Base-by-base conservation (phyloP, 805 yeast species). In the Wickerhamiella lipophila region DNA sequence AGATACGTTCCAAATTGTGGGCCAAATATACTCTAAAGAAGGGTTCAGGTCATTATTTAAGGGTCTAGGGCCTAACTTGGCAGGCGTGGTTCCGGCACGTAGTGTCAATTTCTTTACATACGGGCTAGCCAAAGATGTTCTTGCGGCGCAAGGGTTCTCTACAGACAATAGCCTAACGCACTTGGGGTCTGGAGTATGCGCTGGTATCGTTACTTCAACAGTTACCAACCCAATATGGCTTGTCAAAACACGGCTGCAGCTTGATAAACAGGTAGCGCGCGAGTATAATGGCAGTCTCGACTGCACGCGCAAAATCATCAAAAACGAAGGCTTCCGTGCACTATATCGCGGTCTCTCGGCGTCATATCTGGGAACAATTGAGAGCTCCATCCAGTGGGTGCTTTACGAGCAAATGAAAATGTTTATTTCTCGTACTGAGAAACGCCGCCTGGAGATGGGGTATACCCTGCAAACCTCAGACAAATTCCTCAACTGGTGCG, bases 151-250 rank as follows among this genome's bases (percentile, higher is more conserved):
- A 11, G 64, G 44, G 12, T 22, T 80, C 51, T 95, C 88, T 59
- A 11, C 35, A 9, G 48, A 45, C 13, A 78, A 79, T 13, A 78
- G 96, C 0, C 77, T 85, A 76, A 77, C 92, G 18, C 97, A 92
- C 66, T 68, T 94, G 49, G 60, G 78, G 34, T 78, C 96, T 1
- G 98, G 96, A 5, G 78, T 88, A 0, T 73, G 74, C 57, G 99
- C 99, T 0, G 98, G 99, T 3, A 71, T 89, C 61, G 89, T 81
- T 15, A 92, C 98, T 0, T 81, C 95, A 3, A 89, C 98, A 0
- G 95, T 87, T 12, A 92, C 99, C 0, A 92, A 92, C 63, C 99
- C 99, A 11, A 92, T 92, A 50, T 92, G 99, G 99, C 70, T 92
- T 52, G 80, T 92, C 52, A 92, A 92, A 67, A 92, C 99, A 0